Percentiles rank a stretch among this genome's conserved stretches.
Conservation (phyloP, 805 yeast species). For the Lachancea quebecensis region DNA sequence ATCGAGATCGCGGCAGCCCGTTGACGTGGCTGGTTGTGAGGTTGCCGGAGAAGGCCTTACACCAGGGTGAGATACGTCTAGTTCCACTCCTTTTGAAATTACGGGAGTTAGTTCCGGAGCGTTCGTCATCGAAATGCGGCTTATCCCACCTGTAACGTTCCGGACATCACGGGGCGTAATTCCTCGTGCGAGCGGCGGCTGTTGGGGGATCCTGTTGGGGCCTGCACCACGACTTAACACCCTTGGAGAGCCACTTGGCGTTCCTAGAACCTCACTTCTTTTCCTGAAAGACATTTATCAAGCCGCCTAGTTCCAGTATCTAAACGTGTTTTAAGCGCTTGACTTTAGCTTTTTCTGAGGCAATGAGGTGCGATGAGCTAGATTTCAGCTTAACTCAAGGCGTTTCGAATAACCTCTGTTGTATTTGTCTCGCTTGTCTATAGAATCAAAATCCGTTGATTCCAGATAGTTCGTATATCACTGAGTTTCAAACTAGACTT, state of each 20-base stretch:
- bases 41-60: slow-evolving; percentile 68
- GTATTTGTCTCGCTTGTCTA: too few relatives aligned
- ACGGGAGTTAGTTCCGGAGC: not conserved
- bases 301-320: not conserved
- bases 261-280: slow-evolving; percentile 42
- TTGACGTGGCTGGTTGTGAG: slow-evolving; percentile 69
- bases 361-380: too few relatives aligned
- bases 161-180: not conserved
- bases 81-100: not conserved
- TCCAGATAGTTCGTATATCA: too few relatives aligned
- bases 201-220: not conserved
- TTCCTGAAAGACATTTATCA: slow-evolving; percentile 51
- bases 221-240: not conserved
- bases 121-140: not conserved
- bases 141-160: not conserved
- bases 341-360: too few relatives aligned
- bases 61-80: slow-evolving; percentile 41
- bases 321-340: too few relatives aligned
- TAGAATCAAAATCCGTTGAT: too few relatives aligned
- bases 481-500: too few relatives aligned
- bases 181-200: not conserved
- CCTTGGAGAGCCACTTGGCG: slow-evolving; percentile 8
- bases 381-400: too few relatives aligned
- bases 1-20: slow-evolving; percentile 76
- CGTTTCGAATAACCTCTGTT: too few relatives aligned